A percentile compares a stretch with the other conserved stretches of the same genome.
These are phyloP conservation scores for Plantago ovata DNA, from an alignment of 257 asterid species.

Conservation along the genomic window DNA sequence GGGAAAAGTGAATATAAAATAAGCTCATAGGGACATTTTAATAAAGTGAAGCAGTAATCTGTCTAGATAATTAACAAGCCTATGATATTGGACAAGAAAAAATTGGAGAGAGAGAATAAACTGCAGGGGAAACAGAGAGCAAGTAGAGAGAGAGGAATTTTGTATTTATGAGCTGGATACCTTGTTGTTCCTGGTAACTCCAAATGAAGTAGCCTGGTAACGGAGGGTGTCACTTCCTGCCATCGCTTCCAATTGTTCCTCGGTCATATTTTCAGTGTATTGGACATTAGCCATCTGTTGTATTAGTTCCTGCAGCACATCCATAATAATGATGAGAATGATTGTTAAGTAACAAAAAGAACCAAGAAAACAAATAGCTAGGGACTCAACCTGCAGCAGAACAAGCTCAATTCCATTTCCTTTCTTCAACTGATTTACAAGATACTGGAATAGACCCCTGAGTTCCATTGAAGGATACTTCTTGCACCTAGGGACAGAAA, in stretches of 20 bases:
- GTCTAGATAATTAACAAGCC: not conserved
- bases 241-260: conserved; percentile 98
- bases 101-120: not conserved
- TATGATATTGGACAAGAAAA: too few relatives aligned
- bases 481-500: conserved; percentile 69
- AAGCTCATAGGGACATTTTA: not conserved
- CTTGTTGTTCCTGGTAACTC: conserved; percentile 88
- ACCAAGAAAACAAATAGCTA: conserved; percentile 16
- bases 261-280: conserved; percentile 98
- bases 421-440: conserved; percentile 91
- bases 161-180: conserved; percentile 25
- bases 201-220: conserved; percentile 96
- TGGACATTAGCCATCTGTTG: conserved; percentile 99
- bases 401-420: conserved; percentile 97
- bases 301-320: conserved; percentile 73
- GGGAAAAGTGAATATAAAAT: not conserved
- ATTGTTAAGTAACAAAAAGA: conserved; percentile 18
- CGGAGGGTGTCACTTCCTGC: conserved; percentile 99
- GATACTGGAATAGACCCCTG: conserved; percentile 98
- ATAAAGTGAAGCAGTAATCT: not conserved
- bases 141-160: too few relatives aligned
- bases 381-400: conserved; percentile 69
- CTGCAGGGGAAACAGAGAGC: too few relatives aligned
- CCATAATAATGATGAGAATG: conserved; percentile 22
- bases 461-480: conserved; percentile 99